A percentile compares a stretch with the other conserved stretches of the same genome.
These are phyloP conservation scores for Colletotrichum higginsianum DNA, from an alignment of 2,329 filamentous ascomycete genomes.

Conservation along the genomic window DNA sequence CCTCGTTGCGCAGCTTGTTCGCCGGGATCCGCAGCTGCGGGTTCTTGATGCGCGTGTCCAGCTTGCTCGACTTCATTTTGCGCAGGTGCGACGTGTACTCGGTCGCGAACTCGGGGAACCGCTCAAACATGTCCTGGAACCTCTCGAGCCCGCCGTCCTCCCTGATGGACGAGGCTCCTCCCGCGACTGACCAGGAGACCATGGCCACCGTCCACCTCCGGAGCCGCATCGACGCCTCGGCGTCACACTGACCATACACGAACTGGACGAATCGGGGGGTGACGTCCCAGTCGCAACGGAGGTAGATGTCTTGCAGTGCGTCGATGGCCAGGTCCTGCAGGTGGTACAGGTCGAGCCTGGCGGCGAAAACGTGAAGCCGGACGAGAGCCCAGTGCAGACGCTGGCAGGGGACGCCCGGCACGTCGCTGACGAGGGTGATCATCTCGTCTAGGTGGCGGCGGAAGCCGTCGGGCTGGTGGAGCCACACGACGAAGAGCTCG, in stretches of 20 bases:
- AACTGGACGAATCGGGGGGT: constrained; percentile 65
- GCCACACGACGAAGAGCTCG: constrained; percentile 67
- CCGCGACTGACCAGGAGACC: constrained; percentile 69
- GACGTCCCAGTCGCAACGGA: constrained; percentile 72
- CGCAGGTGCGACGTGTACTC: constrained; percentile 68
- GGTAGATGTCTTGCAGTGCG: constrained; percentile 71
- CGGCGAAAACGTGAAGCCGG: constrained; percentile 71
- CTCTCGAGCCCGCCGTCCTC: constrained; percentile 44
- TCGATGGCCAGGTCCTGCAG: constrained; percentile 73
- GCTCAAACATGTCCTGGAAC: constrained; percentile 60
- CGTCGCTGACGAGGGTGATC: constrained; percentile 48
- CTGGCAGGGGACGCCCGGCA: constrained; percentile 46
- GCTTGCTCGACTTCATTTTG: constrained; percentile 66
- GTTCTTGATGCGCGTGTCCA: constrained; percentile 71
- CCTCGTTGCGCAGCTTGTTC: constrained; percentile 69
- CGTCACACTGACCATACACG: constrained; percentile 68
- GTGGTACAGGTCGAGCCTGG: constrained; percentile 62
- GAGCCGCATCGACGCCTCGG: constrained; percentile 64
- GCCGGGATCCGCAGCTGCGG: constrained; percentile 71
- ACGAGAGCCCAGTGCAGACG: constrained; percentile 68
- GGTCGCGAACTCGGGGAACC: constrained; percentile 61
- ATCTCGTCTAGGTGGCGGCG: constrained; percentile 60
- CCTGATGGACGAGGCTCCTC: constrained; percentile 48
- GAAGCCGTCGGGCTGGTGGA: constrained; percentile 60
- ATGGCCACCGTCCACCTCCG: constrained; percentile 74